Percentiles rank a stretch among this genome's conserved stretches.
Conservation (phyloP, 1,284 basidiomycete genomes). For the Sanghuangporus weigelae region DNA sequence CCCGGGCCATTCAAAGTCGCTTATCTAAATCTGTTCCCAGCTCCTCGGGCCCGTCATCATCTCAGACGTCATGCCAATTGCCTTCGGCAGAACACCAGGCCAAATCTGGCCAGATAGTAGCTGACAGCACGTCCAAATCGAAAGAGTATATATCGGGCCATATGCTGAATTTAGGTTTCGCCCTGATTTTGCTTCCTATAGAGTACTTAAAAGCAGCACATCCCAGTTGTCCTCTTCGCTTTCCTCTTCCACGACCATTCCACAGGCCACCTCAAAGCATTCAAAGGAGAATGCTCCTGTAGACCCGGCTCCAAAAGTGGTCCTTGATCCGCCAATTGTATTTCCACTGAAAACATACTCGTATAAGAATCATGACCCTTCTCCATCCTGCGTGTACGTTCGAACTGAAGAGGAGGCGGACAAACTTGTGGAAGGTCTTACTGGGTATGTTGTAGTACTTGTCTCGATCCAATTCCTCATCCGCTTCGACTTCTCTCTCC, state of each 20-base stretch:
- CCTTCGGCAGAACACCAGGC: neutral
- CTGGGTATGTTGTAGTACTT: constrained; percentile 29
- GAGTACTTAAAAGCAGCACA: neutral
- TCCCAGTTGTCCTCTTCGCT: neutral
- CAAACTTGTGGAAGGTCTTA: constrained; percentile 33
- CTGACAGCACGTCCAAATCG: neutral
- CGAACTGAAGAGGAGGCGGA: constrained; percentile 39
- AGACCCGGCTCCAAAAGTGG: neutral
- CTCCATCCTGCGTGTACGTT: constrained; percentile 36
- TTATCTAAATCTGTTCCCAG: no score
- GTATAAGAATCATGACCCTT: constrained; percentile 35
- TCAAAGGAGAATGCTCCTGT: neutral
- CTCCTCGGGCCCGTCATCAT: neutral
- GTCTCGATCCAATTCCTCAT: neutral
- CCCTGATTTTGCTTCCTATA: neutral
- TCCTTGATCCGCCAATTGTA: neutral
- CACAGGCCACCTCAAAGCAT: neutral
- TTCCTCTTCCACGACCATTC: neutral
- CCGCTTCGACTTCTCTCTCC: neutral
- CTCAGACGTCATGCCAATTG: neutral
- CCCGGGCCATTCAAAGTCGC: no score
- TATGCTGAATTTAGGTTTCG: neutral
- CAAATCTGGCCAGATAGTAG: neutral
- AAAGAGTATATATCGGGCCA: neutral
- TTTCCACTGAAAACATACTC: constrained; percentile 28